Evolutionary conservation across 805 yeast genomes (phyloP), one percentile per base, ranked within the genome.

Genomic region (Kregervanrija fluxuum): DNA sequence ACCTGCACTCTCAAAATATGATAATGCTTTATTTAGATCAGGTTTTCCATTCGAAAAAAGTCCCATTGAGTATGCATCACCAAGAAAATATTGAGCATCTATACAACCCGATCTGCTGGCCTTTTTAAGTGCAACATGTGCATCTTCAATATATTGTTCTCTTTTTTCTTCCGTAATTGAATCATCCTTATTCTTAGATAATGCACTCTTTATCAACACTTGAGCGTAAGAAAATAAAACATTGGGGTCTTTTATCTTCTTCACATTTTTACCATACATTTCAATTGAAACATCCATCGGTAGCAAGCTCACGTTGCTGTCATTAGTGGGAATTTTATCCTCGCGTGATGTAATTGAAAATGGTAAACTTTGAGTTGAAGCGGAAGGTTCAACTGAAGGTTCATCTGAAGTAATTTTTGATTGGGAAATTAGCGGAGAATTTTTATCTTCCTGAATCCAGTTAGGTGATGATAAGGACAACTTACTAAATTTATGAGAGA

Each of bases 211-310:
- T 48, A 83, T 71, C 14, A 83, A 66, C 42, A 90, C 70, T 64
- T 88, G 93, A 1, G 97, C 96, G 60, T 86, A 89, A 57, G 88
- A 88, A 62, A 88, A 87, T 54, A 89, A 74, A n/a, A 87, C 82
- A 14, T 76, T 79, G 0, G 96, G 95, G 57, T 91, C 96, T 56
- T 81, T 82, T 15, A 88, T 77, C 55, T 82, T 85, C 54, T 82
- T 82, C 5, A 95, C 96, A 58, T 87, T 90, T 52, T 82, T 75
- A 44, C 93, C 74, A 67, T 91, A 90, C 70, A 87, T 72, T 53
- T 90, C 96, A 46, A 91, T 77, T 4, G 96, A 89, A 59, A 85
- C 80, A 65, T 55, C 63, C 9, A 57, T 48, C 3, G 64, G 51
- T 3, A 57, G 41, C 49, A 90, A 65, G 9, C n/a, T 13, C 3